Evolutionary conservation across 1,284 basidiomycete genomes (phyloP), one percentile per base, ranked within the genome.

Genomic region (Ustilago trichophora): DNA sequence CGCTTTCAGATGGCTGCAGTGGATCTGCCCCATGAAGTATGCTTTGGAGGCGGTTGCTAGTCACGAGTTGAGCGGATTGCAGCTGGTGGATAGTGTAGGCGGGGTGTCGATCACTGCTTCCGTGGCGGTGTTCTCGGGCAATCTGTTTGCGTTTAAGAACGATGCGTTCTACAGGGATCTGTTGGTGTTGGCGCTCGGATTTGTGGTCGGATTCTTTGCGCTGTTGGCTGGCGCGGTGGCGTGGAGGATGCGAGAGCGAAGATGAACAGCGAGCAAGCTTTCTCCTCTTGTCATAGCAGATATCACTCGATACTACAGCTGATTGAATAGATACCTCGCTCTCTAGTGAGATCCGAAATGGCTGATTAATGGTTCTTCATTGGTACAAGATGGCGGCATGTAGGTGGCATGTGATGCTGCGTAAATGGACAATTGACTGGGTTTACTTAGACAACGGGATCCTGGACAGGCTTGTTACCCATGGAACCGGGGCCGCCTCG

Each of bases 31-130:
- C 11, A 63, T 73, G 50, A 75, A 73, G 64, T 77, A 66, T 36
- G 73, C 73, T 16, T 46, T 77, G 34, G 75, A 77, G 50, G 75
- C 73, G 19, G 71, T 75, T 22, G 68, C 70, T 10, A 47, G 33
- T 13, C 65, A 73, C 48, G 67, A 77, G 47, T 27, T 77, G 15
- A 22, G 42, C 11, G 73, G 67, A 0, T 44, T 77, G 22, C 42
- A 64, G 51, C 43, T 77, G 43, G 38, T 62, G 3, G 75, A 77
- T 37, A 70, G 15, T 0, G 64, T 65, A 0, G 60, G 47, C 13
- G 67, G 67, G 7, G 62, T 73, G 2, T n/a, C 21, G 2, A 50
- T 72, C 31, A 51, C 46, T 2, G 45, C 63, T 5, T 36, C 34
- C 11, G 72, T 72, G 1, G 60, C 66, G 24, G 48, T 65, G 22